A percentile compares a stretch with the other conserved stretches of the same genome.
phyloP scores from a whole-genome alignment of 1,284 basidiomycete species.

The Ceratobasidium sp. region DNA sequence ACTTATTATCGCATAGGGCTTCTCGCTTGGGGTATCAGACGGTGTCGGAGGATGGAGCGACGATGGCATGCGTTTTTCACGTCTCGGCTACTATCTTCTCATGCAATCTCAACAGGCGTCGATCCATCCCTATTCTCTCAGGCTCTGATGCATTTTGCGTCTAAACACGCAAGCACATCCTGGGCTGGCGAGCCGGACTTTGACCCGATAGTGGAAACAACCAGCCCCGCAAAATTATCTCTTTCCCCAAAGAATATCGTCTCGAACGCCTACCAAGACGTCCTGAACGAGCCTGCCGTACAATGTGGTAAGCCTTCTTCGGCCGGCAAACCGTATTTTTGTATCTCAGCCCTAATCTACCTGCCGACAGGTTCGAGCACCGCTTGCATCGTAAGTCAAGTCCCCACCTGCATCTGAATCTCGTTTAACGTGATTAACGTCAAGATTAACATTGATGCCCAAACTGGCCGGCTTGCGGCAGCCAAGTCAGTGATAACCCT shows the following conservation, averaged over 20 bases:
- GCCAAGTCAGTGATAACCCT: slow-evolving; percentile 74
- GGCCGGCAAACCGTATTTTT: slow-evolving; percentile 21
- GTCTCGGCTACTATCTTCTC: background rate
- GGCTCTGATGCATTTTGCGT: slow-evolving; percentile 77
- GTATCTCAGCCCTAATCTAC: slow-evolving; percentile 17
- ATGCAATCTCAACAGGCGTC: slow-evolving; percentile 67
- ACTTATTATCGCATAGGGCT: slow-evolving; percentile 63
- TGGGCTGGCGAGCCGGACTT: slow-evolving; percentile 79
- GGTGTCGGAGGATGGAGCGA: slow-evolving; percentile 69
- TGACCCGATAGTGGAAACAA: slow-evolving; percentile 66
- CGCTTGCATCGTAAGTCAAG: slow-evolving; percentile 82
- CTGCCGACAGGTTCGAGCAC: slow-evolving; percentile 81
- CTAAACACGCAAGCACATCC: slow-evolving; percentile 73
- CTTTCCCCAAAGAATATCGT: slow-evolving; percentile 78
- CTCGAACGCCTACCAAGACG: slow-evolving; percentile 78
- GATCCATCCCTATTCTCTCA: slow-evolving; percentile 84
- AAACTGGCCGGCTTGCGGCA: slow-evolving; percentile 79
- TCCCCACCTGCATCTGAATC: no score
- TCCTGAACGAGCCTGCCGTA: slow-evolving; percentile 76
- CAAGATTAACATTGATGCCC: slow-evolving; percentile 82
- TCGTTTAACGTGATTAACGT: no score
- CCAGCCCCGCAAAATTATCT: slow-evolving; percentile 70
- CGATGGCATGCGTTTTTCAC: slow-evolving; percentile 13
- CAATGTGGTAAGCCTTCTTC: slow-evolving; percentile 70
- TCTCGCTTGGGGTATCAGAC: slow-evolving; percentile 80